These are phyloP conservation scores for Penicillium crystallinum DNA, from an alignment of 495 filamentous ascomycete genomes.

Conservation along the genomic window DNA sequence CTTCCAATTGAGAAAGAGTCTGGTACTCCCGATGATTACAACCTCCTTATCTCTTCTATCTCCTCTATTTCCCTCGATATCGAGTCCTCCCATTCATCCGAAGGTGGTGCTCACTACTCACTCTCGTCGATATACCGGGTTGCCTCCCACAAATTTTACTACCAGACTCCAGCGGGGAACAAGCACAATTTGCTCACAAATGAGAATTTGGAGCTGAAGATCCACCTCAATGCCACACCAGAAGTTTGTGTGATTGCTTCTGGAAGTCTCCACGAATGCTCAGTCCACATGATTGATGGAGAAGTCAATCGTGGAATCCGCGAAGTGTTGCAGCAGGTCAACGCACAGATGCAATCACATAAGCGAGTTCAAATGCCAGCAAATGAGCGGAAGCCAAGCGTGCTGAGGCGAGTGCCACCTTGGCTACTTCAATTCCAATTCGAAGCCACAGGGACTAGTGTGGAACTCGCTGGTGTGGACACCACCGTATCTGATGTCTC, in stretches of 20 bases:
- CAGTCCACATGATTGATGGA: constrained; percentile 79
- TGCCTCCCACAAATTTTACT: constrained; percentile 87
- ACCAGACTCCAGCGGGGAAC: constrained; percentile 76
- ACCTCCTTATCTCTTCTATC: constrained; percentile 88
- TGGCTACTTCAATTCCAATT: constrained; percentile 85
- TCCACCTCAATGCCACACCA: constrained; percentile 77
- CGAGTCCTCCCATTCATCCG: constrained; percentile 87
- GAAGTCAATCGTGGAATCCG: constrained; percentile 90
- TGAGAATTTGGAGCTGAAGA: constrained; percentile 79
- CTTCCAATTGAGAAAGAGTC: constrained; percentile 69
- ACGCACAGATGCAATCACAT: constrained; percentile 56
- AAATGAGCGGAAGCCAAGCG: constrained; percentile 52
- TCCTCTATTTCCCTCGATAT: constrained; percentile 88
- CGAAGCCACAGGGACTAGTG: constrained; percentile 79
- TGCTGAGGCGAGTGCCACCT: constrained; percentile 69
- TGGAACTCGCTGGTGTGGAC: constrained; percentile 89
- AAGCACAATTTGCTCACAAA: constrained; percentile 82
- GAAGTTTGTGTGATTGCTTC: constrained; percentile 77
- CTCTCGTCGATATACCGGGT: constrained; percentile 76
- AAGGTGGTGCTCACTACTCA: constrained; percentile 80
- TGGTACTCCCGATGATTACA: constrained; percentile 62
- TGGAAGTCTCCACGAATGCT: constrained; percentile 79
- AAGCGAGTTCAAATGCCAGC: constrained; percentile 49
- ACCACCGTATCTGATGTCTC: constrained; percentile 69
- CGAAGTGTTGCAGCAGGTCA: constrained; percentile 81